A percentile compares a stretch with the other conserved stretches of the same genome.
phyloP scores from a whole-genome alignment of 768 basidiomycete genomes.

The Russula vinacea region DNA sequence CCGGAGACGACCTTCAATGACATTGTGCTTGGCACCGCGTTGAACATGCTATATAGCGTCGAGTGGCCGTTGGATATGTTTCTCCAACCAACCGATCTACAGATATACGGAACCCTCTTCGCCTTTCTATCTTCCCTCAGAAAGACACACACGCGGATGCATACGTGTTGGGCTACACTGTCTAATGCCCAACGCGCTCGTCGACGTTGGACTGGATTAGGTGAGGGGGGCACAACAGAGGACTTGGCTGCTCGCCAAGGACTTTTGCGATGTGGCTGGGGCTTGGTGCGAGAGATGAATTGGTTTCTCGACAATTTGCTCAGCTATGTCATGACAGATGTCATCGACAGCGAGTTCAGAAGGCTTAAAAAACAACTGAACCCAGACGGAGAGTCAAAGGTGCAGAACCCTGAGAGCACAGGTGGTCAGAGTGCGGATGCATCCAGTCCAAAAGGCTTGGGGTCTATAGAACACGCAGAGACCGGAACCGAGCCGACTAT shows the following conservation, averaged over 20 bases:
- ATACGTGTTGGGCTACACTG: slow-evolving; percentile 79
- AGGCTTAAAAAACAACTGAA: slow-evolving; percentile 59
- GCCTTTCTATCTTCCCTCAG: slow-evolving; percentile 80
- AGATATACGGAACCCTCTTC: slow-evolving; percentile 73
- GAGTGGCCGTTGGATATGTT: slow-evolving; percentile 91
- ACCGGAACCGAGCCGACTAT: slow-evolving; percentile 13
- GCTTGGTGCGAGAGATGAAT: slow-evolving; percentile 80
- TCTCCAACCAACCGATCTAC: slow-evolving; percentile 69
- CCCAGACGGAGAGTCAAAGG: slow-evolving; percentile 10
- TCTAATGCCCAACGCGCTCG: slow-evolving; percentile 83
- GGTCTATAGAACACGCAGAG: background rate
- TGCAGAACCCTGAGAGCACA: slow-evolving; percentile 30
- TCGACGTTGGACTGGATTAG: slow-evolving; percentile 80
- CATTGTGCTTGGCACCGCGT: slow-evolving; percentile 74
- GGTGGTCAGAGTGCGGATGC: slow-evolving; percentile 28
- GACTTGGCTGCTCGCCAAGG: slow-evolving; percentile 62
- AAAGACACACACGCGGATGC: slow-evolving; percentile 76
- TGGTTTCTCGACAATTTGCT: slow-evolving; percentile 87
- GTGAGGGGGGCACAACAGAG: slow-evolving; percentile 78
- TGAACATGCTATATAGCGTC: slow-evolving; percentile 66
- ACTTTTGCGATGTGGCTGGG: slow-evolving; percentile 80
- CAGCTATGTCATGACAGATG: slow-evolving; percentile 87
- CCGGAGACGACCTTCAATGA: slow-evolving; percentile 62
- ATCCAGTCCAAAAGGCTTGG: slow-evolving; percentile 25
- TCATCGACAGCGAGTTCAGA: slow-evolving; percentile 79